Evolutionary conservation across 2,329 filamentous ascomycete genomes (phyloP), one percentile per base, ranked within the genome.

Genomic region (Sporothrix brasiliensis): DNA sequence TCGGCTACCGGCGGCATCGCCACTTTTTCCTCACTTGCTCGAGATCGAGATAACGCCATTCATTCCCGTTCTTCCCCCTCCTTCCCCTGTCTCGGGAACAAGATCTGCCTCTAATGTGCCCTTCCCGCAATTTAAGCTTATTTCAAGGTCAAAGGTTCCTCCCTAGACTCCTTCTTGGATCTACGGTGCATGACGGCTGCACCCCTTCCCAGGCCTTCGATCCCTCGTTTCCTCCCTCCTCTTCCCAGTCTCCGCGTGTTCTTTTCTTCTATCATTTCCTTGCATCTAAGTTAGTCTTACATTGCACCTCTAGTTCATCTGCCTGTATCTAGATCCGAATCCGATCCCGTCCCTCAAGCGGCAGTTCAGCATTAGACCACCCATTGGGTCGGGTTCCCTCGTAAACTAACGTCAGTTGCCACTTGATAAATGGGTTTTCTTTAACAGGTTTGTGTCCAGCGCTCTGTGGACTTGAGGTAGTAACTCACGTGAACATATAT

Each of bases 1-100:
- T 56, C 68, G 68, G 68, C 58, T 69, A 54, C 27, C 10, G 11
- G 13, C 63, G 63, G 63, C 58, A 50, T 50, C 41, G 44, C 41
- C 61, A 49, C 41, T 65, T 50, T 49, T 49, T 34, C 19, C 27
- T 21, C 16, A 9, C 16, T 3, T n/a, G 52, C 49, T 44, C 27
- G n/a, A 52, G 44, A 67, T 67, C n/a, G 24, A 34, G 27, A 52
- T 30, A 66, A 63, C 50, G 50, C 50, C 50, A 53, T 53, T 13
- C 50, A 21, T n/a, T 14, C 16, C 47, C 54, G 44, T 16, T 56
- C 24, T 7, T 21, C 54, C 54, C 16, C n/a, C 30, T 13, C 16
- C n/a, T 69, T 52, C 49, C 44, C 24, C 41, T 14, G 7, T 27
- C 47, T 47, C 44, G 39, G 19, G 13, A 61, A 41, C 5, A 60